Base-by-base conservation (phyloP, 2,329 filamentous ascomycete species). In the Aspergillus sp. region DNA sequence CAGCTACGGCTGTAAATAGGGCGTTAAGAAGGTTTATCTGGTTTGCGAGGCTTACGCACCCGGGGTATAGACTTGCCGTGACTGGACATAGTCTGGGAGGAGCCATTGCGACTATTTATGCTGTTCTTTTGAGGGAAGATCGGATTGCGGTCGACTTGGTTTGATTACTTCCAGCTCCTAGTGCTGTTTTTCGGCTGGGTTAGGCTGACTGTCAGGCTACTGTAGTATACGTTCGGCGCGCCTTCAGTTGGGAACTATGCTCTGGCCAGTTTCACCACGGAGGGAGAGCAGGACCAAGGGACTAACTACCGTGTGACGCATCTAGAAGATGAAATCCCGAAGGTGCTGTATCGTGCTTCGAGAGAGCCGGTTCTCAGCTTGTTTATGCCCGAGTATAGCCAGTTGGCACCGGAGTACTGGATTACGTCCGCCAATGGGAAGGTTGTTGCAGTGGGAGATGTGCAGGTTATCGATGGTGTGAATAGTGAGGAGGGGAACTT, bases 41-140 rank as follows among this genome's bases (percentile, higher is more conserved):
- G 14, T 56, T 63, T 0, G 74, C 77, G 2, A 65, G 80, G 12
- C 58, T 67, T 14, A 64, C 46, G 6, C 69, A 77, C 64, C 76
- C 79, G 0, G 59, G 52, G 33, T 80, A 75, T 64, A 67, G 67
- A 23, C 58, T 82, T 53, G 69, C 80, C 1, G 62, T 76, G 2
- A 79, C 77, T 0, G 80, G 80, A 1, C 80, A 83, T 63, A 78
- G 74, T 43, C 71, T 81, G 3, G 80, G 80, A 8, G 80, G 75
- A 33, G 80, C 80, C 1, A 64, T 83, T 19, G 80, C 80, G 1
- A 72, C 69, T 3, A 62, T 83, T 7, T 79, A 74, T 0, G 76
- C 79, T 0, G 75, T 73, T 1, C 73, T 73, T 3, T 60, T 82
- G 17, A 69, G 80, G 4, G 70, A 69, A 11, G 61, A 65, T 2